Evolutionary conservation across 306 rosid species (phyloP).

Genomic region (Mimosa pudica): DNA sequence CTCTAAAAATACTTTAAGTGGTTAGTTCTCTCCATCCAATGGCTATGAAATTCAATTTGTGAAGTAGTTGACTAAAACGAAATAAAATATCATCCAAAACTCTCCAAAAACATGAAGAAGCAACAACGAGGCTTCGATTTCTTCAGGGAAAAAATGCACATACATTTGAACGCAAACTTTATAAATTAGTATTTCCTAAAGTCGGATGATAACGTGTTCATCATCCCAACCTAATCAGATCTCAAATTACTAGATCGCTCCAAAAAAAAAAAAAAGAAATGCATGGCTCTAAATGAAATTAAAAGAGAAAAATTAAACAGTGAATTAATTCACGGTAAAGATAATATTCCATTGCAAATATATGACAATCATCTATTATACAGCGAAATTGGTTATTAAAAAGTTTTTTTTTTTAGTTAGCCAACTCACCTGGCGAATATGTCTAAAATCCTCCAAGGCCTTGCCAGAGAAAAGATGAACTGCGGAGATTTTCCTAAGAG

Average conservation of each 20-base stretch:
- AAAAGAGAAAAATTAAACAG: no score
- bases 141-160: not conserved
- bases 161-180: not conserved
- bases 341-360: no score
- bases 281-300: not conserved
- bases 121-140: not conserved
- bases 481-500: conserved; percentile 70
- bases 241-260: not conserved
- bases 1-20: not conserved
- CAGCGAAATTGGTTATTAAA: no score
- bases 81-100: not conserved
- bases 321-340: no score
- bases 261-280: not conserved
- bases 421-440: conserved; percentile 66
- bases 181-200: not conserved
- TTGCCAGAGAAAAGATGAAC: conserved; percentile 86
- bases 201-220: not conserved
- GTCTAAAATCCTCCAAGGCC: conserved; percentile 68
- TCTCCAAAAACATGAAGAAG: not conserved
- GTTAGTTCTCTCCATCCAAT: not conserved
- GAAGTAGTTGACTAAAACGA: not conserved
- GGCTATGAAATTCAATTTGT: not conserved
- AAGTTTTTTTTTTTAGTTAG: not conserved
- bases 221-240: not conserved
- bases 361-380: no score